phyloP scores from a whole-genome alignment of 2,329 filamentous ascomycete species.

The Nemania diffusa region DNA sequence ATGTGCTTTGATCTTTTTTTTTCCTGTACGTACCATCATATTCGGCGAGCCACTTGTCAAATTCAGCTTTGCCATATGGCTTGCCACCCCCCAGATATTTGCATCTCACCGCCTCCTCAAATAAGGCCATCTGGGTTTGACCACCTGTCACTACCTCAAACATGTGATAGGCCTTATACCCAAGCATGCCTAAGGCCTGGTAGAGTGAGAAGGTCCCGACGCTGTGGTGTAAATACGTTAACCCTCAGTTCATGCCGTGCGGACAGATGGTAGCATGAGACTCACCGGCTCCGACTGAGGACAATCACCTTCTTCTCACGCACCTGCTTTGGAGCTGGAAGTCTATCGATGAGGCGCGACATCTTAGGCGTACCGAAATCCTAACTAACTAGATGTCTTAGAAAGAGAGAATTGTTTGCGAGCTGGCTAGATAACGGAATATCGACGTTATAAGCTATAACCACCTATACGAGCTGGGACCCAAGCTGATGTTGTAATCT shows the following conservation, averaged over 20 bases:
- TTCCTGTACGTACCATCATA: slow-evolving; percentile 39
- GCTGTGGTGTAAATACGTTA: slow-evolving; percentile 22
- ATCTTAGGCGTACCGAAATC: slow-evolving; percentile 16
- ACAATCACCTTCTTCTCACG: slow-evolving; percentile 40
- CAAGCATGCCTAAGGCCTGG: slow-evolving; percentile 40
- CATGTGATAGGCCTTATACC: slow-evolving; percentile 43
- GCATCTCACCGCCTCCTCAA: slow-evolving; percentile 39
- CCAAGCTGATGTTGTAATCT: slow-evolving; percentile 15
- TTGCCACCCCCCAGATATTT: slow-evolving; percentile 39
- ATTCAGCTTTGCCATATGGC: slow-evolving; percentile 42
- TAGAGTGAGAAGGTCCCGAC: slow-evolving; percentile 44
- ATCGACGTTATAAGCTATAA: not conserved
- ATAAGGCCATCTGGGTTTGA: slow-evolving; percentile 32
- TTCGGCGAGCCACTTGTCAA: slow-evolving; percentile 43
- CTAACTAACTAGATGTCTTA: not conserved
- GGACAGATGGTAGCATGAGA: not conserved
- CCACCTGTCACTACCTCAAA: slow-evolving; percentile 35
- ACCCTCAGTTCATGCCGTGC: not conserved
- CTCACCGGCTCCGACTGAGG: slow-evolving; percentile 38
- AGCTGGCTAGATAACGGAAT: not conserved
- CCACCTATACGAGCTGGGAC: not conserved
- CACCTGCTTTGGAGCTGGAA: slow-evolving; percentile 32
- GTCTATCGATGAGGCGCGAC: slow-evolving; percentile 38
- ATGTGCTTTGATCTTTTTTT: not conserved
- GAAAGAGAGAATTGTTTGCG: not conserved